Percentiles rank a stretch among this genome's conserved stretches.
Evolutionary conservation across 495 filamentous ascomycete genomes (phyloP).

Genomic region (Lophiotrema nucula): DNA sequence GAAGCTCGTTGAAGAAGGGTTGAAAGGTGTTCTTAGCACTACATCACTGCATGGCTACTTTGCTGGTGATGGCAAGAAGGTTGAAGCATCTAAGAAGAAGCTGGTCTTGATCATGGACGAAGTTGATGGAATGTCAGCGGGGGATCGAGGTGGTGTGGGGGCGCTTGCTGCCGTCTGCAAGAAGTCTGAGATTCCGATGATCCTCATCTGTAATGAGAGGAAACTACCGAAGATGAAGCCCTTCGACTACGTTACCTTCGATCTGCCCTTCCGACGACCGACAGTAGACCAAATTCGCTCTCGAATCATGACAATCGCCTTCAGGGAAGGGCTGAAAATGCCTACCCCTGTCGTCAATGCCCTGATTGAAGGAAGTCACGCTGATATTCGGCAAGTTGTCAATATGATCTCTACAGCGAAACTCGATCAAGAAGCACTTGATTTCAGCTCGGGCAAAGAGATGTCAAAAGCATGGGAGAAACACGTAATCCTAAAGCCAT

Average conservation of each 20-base stretch:
- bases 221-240: slow-evolving; percentile 95
- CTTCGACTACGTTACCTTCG: slow-evolving; percentile 79
- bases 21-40: slow-evolving; percentile 87
- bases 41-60: slow-evolving; percentile 91
- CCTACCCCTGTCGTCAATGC: slow-evolving; percentile 85
- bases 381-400: slow-evolving; percentile 96
- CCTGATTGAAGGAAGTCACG: slow-evolving; percentile 88
- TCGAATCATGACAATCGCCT: slow-evolving; percentile 90
- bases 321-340: slow-evolving; percentile 83
- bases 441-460: slow-evolving; percentile 76
- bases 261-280: slow-evolving; percentile 84
- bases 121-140: slow-evolving; percentile 98
- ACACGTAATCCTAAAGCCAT: slow-evolving; percentile 90
- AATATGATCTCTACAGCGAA: slow-evolving; percentile 97
- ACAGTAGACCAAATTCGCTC: slow-evolving; percentile 86
- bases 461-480: slow-evolving; percentile 99
- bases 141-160: slow-evolving; percentile 93
- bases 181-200: slow-evolving; percentile 91
- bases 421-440: slow-evolving; percentile 73
- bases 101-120: slow-evolving; percentile 98
- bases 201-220: slow-evolving; percentile 96
- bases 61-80: slow-evolving; percentile 75
- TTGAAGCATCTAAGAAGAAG: slow-evolving; percentile 80
- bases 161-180: slow-evolving; percentile 90
- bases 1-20: slow-evolving; percentile 84